These are phyloP conservation scores for Dichotomopilus funicola DNA, from an alignment of 2,329 filamentous ascomycete genomes.

Conservation along the genomic window DNA sequence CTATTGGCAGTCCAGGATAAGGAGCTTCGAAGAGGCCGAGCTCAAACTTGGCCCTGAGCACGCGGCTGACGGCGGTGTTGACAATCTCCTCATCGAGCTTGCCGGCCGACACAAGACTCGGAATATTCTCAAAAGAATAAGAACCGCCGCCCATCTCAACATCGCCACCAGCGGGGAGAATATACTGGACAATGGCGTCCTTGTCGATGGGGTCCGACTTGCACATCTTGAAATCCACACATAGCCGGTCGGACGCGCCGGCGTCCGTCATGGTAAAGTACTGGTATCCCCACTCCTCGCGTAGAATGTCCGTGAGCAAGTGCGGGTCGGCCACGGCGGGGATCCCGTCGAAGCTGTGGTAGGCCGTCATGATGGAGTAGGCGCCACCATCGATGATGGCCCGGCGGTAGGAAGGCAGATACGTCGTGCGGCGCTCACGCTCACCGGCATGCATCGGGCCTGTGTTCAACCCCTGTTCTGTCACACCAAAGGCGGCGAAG, in stretches of 20 bases:
- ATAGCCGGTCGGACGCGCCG: slow-evolving; percentile 63
- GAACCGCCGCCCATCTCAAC: slow-evolving; percentile 72
- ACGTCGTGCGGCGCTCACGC: slow-evolving; percentile 48
- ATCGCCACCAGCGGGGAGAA: slow-evolving; percentile 62
- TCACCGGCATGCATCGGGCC: slow-evolving; percentile 50
- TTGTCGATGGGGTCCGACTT: slow-evolving; percentile 53
- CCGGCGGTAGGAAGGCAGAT: slow-evolving; percentile 57
- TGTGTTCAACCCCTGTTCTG: slow-evolving; percentile 67
- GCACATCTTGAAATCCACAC: slow-evolving; percentile 59
- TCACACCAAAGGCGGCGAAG: slow-evolving; percentile 61
- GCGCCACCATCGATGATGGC: slow-evolving; percentile 65
- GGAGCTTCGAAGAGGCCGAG: slow-evolving; percentile 67
- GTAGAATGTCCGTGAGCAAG: slow-evolving; percentile 60
- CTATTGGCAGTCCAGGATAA: slow-evolving; percentile 51
- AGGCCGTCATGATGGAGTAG: slow-evolving; percentile 66
- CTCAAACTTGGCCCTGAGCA: slow-evolving; percentile 62
- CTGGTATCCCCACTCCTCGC: slow-evolving; percentile 66
- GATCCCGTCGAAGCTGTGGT: slow-evolving; percentile 67
- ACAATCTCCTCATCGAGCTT: slow-evolving; percentile 53
- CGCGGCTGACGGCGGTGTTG: slow-evolving; percentile 59
- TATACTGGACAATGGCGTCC: slow-evolving; percentile 49
- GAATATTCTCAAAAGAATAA: slow-evolving; percentile 63
- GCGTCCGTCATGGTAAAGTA: slow-evolving; percentile 61
- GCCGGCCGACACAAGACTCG: slow-evolving; percentile 55
- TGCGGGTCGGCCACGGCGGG: slow-evolving; percentile 60